Base-by-base conservation (phyloP, 306 rosid species). In the Alnus rubra region DNA sequence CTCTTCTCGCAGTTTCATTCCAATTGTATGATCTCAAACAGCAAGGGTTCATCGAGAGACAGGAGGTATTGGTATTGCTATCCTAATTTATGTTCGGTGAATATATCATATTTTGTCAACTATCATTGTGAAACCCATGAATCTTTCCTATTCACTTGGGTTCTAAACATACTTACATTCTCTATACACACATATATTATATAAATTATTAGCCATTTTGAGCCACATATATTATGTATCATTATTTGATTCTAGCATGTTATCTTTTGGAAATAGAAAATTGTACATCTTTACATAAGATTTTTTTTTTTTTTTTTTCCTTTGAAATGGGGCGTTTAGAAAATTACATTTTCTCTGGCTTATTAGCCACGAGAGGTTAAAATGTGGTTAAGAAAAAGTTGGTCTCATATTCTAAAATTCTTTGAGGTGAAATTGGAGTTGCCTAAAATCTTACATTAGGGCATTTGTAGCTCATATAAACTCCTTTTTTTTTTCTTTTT, bases 1-100 rank as follows among this genome's bases (percentile, higher is more conserved):
- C n/a, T 42, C 3, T 85, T 85, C 69, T 88, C 87, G 82, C 94
- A 93, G 98, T 93, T 93, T 84, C 88, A 72, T 93, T 93, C 88
- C 83, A 79, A 73, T 77, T 93, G 74, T 93, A 93, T 74, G 96
- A 93, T 83, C 91, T 93, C 69, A 91, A 88, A 83, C 94, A 88
- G 37, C 96, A 89, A 83, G 98, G 96, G 19, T 89, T 75, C 86
- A 91, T 93, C 76, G 88, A 84, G 85, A 88, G 94, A 69, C 82
- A 88, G 54, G 94, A 93, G 96, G 98, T 91, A 85, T 76, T 81
- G 82, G 98, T 91, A 85, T 76, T 81, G 82, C 5, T 69, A 74
- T 77, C 69, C 28, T 39, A 15, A 35, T 68, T 65, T 52, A 31
- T 77, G 37, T 58, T 63, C 45, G 79, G 53, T 70, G 72, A 76